Percentiles rank a stretch among this genome's conserved stretches.
Evolutionary conservation across 352 stramenopile species (phyloP).

Genomic region (Phytophthora citrophthora): DNA sequence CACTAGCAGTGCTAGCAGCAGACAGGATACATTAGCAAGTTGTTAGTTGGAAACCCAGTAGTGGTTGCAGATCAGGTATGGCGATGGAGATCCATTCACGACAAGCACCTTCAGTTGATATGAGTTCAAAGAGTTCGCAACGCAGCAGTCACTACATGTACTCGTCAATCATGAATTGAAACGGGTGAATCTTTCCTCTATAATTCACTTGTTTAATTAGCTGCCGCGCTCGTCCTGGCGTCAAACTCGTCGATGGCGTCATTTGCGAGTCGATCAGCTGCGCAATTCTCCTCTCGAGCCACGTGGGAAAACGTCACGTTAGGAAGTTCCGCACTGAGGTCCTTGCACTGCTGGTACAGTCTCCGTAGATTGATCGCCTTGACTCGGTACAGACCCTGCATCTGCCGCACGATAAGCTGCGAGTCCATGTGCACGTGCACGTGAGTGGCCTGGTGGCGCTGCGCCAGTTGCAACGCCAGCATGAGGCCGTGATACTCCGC

Average conservation of each 20-base stretch:
- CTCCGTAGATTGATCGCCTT: conserved; percentile 60
- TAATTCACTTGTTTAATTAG: conserved; percentile 1
- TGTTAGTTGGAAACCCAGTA: too few species aligned
- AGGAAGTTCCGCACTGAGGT: conserved; percentile 37
- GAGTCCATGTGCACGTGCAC: conserved; percentile 81
- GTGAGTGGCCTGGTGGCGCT: conserved; percentile 36
- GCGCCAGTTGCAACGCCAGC: conserved; percentile 63
- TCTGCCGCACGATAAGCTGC: conserved; percentile 80
- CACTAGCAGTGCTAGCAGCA: too few species aligned
- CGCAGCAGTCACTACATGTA: too few species aligned
- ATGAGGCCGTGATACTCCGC: conserved; percentile 74
- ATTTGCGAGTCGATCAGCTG: conserved; percentile 71
- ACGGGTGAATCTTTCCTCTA: not conserved
- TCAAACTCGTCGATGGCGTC: conserved; percentile 61
- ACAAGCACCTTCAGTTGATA: not conserved
- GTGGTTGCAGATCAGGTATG: too few species aligned
- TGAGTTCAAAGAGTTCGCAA: too few species aligned
- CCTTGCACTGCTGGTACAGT: conserved; percentile 52
- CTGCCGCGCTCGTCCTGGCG: not conserved
- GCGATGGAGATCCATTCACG: too few species aligned
- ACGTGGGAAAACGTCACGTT: conserved; percentile 61
- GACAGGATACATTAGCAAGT: too few species aligned
- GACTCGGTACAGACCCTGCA: conserved; percentile 75
- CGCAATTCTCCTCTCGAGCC: conserved; percentile 52
- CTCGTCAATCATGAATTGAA: too few species aligned